Percentiles rank a stretch among this genome's conserved stretches.
These are phyloP conservation scores for Sanghuangporus weigelae DNA, from an alignment of 1,284 basidiomycete species.

Conservation along the genomic window DNA sequence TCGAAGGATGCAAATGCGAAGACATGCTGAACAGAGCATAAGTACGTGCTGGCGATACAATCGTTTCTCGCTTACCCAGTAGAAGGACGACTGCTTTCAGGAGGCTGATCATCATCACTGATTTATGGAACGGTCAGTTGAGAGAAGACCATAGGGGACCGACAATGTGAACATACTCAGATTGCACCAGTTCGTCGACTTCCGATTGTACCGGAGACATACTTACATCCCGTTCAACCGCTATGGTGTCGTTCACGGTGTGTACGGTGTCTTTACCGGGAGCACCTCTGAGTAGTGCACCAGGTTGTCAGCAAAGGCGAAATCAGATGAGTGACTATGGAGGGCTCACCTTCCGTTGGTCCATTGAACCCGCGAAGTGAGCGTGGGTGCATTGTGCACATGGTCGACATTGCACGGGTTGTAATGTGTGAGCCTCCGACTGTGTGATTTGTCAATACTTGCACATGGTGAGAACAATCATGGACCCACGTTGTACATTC, in stretches of 20 bases:
- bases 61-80: background rate
- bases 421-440: conserved; percentile 12
- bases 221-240: background rate
- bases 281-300: background rate
- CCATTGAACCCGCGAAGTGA: conserved; percentile 13
- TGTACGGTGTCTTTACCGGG: background rate
- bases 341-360: background rate
- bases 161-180: conserved; percentile 9
- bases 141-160: background rate
- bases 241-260: background rate
- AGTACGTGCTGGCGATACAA: background rate
- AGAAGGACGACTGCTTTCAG: conserved; percentile 1
- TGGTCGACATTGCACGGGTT: background rate
- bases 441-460: background rate
- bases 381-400: background rate
- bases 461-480: background rate
- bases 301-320: background rate
- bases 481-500: conserved; percentile 12
- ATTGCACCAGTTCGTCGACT: conserved; percentile 8
- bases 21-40: background rate
- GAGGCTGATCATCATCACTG: conserved; percentile 6
- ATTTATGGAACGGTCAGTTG: background rate
- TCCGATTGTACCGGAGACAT: conserved; percentile 12
- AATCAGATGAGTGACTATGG: no score
- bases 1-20: no score